Percentiles rank a stretch among this genome's conserved stretches.
Evolutionary conservation across 805 yeast species (phyloP).

Genomic region (Candida odintsovae): DNA sequence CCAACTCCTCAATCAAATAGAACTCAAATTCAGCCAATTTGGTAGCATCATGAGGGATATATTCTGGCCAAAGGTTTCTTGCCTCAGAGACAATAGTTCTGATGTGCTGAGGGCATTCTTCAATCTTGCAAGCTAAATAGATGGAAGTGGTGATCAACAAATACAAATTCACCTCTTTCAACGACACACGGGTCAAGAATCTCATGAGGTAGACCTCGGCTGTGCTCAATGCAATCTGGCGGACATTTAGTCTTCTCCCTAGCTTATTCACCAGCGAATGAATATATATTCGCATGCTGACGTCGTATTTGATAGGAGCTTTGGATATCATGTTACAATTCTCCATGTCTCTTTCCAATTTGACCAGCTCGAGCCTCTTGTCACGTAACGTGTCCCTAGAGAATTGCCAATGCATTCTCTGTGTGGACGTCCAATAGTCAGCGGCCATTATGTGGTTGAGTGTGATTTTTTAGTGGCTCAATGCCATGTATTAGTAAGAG

Average conservation of each 20-base stretch:
- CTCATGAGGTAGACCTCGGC: slow-evolving; percentile 84
- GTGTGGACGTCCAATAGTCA: slow-evolving; percentile 83
- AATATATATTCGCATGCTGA: slow-evolving; percentile 69
- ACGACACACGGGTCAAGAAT: slow-evolving; percentile 63
- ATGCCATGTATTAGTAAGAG: too few species aligned
- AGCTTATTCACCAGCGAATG: slow-evolving; percentile 70
- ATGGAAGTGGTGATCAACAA: slow-evolving; percentile 77
- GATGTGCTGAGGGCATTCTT: slow-evolving; percentile 93
- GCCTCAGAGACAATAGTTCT: slow-evolving; percentile 80
- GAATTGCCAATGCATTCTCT: slow-evolving; percentile 75
- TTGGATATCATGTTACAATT: slow-evolving; percentile 34
- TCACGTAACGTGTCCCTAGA: slow-evolving; percentile 51
- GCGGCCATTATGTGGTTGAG: slow-evolving; percentile 49
- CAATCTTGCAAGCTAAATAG: slow-evolving; percentile 88
- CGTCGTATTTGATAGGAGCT: slow-evolving; percentile 34
- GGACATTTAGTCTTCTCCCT: slow-evolving; percentile 68
- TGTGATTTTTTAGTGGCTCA: not conserved
- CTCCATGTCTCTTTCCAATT: slow-evolving; percentile 33
- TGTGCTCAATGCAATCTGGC: slow-evolving; percentile 83
- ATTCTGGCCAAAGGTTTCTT: slow-evolving; percentile 89
- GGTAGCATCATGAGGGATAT: slow-evolving; percentile 84
- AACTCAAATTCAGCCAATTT: slow-evolving; percentile 95
- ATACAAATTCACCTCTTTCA: slow-evolving; percentile 79
- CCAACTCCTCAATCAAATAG: slow-evolving; percentile 83
- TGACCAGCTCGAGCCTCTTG: slow-evolving; percentile 37